phyloP scores from a whole-genome alignment of 768 basidiomycete genomes.

The Pisolithus tinctorius region DNA sequence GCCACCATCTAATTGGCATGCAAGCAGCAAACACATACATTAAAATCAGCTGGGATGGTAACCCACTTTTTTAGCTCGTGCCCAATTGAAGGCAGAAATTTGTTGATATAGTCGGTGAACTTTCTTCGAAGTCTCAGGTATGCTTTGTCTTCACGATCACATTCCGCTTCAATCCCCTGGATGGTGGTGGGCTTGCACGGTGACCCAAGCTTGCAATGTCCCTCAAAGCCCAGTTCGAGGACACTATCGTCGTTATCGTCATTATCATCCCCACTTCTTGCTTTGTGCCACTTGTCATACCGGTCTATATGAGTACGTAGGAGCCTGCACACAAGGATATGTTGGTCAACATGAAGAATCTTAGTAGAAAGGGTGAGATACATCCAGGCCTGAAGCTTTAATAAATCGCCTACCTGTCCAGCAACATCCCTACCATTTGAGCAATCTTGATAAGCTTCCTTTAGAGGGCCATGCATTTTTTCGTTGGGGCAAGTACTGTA shows the following conservation, averaged over 20 bases:
- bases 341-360: conserved; percentile 3
- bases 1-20: not conserved
- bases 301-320: not conserved
- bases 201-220: not conserved
- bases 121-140: not conserved
- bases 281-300: not conserved
- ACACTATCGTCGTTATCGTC: not conserved
- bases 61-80: conserved; percentile 1
- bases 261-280: too few species aligned
- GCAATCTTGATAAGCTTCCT: conserved; percentile 13
- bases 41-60: not conserved
- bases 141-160: not conserved
- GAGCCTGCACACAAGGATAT: not conserved
- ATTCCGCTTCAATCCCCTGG: not conserved
- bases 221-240: not conserved
- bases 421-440: conserved; percentile 31
- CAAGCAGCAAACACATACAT: not conserved
- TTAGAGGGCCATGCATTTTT: not conserved
- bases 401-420: conserved; percentile 18
- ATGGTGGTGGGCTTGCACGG: not conserved
- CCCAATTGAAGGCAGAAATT: not conserved
- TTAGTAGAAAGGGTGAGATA: not conserved
- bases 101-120: conserved; percentile 1
- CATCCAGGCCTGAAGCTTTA: not conserved
- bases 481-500: conserved; percentile 26